Conservation (phyloP, 1,139 yeast species). For the Taphrina confusa region DNA sequence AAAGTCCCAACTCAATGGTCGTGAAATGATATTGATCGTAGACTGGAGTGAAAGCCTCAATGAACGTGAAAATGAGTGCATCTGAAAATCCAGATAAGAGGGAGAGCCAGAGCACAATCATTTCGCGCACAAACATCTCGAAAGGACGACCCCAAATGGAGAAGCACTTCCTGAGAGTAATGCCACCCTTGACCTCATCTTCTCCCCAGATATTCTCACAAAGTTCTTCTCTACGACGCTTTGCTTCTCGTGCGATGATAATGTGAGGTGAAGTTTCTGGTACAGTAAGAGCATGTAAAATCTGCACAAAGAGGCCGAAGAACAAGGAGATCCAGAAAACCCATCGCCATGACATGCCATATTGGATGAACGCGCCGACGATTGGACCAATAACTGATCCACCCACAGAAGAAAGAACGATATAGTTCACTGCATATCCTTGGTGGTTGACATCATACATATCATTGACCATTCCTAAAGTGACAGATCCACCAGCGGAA, state of each 20-base stretch:
- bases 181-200: conserved; percentile 42
- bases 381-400: conserved; percentile 50
- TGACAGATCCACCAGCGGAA: conserved; percentile 51
- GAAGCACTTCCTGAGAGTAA: conserved; percentile 39
- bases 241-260: conserved; percentile 48
- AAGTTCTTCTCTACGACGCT: conserved; percentile 47
- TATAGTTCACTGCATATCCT: conserved; percentile 49
- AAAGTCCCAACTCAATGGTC: conserved; percentile 46
- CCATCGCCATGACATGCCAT: conserved; percentile 47
- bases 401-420: conserved; percentile 50
- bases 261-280: conserved; percentile 48
- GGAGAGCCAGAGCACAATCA: conserved; percentile 49
- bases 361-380: conserved; percentile 49
- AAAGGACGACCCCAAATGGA: conserved; percentile 49
- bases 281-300: conserved; percentile 47
- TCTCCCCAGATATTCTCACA: conserved; percentile 48
- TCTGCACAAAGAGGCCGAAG: conserved; percentile 47
- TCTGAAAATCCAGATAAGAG: conserved; percentile 50
- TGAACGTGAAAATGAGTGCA: conserved; percentile 50
- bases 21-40: conserved; percentile 44
- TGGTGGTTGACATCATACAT: conserved; percentile 50
- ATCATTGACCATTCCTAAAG: conserved; percentile 51
- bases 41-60: conserved; percentile 49
- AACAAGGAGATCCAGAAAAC: conserved; percentile 51
- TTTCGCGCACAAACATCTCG: conserved; percentile 49